Evolutionary conservation across 202 grass and related monocot genomes (phyloP).

Genomic region (Zizania palustris): DNA sequence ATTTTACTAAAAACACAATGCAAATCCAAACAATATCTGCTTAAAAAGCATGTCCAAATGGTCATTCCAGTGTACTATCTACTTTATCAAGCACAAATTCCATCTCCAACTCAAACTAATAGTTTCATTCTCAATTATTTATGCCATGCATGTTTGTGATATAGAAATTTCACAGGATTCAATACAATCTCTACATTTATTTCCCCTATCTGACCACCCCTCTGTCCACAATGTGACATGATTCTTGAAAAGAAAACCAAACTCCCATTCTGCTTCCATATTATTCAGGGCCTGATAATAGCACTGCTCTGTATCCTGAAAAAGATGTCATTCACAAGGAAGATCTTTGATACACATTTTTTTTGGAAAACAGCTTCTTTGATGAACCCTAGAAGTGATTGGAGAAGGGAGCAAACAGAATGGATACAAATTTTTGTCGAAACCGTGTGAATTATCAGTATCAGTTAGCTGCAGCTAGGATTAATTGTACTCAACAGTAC

Average conservation of each 20-base stretch:
- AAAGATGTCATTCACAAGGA: background rate
- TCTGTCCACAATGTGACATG: background rate
- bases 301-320: background rate
- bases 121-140: background rate
- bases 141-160: background rate
- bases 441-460: constrained; percentile 32
- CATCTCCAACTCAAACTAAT: background rate
- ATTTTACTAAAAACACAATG: too few relatives aligned
- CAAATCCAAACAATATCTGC: background rate
- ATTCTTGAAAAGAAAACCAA: background rate
- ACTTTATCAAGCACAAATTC: background rate
- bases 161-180: background rate
- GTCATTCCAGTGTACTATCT: background rate
- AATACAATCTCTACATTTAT: background rate
- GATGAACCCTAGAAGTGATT: too few relatives aligned
- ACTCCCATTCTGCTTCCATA: background rate
- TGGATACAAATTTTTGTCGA: background rate
- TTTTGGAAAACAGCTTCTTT: too few relatives aligned
- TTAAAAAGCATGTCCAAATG: too few relatives aligned
- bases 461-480: constrained; percentile 1
- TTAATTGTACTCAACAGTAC: constrained; percentile 13
- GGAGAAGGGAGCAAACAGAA: constrained; percentile 18
- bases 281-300: background rate
- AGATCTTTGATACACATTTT: constrained; percentile 23
- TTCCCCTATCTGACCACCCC: background rate